phyloP scores from a whole-genome alignment of 768 basidiomycete species.

The Suillus spraguei region DNA sequence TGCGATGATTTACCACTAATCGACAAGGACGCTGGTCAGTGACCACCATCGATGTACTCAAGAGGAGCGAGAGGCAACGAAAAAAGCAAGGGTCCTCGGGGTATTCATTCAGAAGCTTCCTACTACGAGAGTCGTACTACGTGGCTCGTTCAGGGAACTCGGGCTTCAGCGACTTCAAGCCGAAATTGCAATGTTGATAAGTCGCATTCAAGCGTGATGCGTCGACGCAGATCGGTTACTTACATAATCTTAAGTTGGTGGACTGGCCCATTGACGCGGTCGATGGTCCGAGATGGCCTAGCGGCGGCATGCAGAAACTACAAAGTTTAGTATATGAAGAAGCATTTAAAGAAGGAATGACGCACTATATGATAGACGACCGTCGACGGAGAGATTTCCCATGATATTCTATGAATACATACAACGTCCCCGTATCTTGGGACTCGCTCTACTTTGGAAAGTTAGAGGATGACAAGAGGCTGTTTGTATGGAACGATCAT shows the following conservation, averaged over 20 bases:
- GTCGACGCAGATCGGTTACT: too few species aligned
- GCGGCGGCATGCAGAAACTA: background rate
- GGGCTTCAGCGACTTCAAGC: too few species aligned
- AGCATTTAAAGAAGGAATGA: background rate
- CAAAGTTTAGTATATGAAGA: background rate
- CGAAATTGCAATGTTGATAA: too few species aligned
- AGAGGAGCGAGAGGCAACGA: background rate
- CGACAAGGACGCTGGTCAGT: constrained; percentile 36
- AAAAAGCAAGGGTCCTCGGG: background rate
- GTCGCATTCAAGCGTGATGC: too few species aligned
- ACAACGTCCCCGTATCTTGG: background rate
- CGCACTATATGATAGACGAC: background rate
- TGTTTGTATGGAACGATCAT: too few species aligned
- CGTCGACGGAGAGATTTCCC: background rate
- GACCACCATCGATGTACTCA: background rate
- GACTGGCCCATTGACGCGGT: too few species aligned
- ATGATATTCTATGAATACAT: background rate
- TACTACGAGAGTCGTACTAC: too few species aligned
- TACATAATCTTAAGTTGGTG: too few species aligned
- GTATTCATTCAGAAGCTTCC: background rate
- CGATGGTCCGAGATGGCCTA: too few species aligned
- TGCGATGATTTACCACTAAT: constrained; percentile 49
- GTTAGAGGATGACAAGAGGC: background rate
- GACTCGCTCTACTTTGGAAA: background rate
- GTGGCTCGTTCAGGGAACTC: too few species aligned